Conservation (phyloP, 2,329 filamentous ascomycete species). For the Aspergillus sp. region DNA sequence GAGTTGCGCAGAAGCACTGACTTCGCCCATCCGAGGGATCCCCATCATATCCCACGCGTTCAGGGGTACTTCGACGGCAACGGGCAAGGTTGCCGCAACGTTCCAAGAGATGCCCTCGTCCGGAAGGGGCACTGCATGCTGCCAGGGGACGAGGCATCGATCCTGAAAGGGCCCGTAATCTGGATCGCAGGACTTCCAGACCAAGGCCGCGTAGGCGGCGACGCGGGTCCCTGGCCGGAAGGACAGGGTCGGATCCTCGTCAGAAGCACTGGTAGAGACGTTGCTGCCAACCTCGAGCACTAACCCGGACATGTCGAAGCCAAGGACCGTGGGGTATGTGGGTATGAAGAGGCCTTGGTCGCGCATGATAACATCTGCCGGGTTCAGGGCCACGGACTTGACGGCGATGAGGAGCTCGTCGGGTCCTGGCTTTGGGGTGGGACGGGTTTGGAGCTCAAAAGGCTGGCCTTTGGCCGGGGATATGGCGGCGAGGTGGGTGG, state of each 20-base stretch:
- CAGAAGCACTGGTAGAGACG: slow-evolving; percentile 28
- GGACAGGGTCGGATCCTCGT: slow-evolving; percentile 6
- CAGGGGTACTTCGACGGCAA: slow-evolving; percentile 39
- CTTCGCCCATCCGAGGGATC: slow-evolving; percentile 25
- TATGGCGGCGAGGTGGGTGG: slow-evolving; percentile 46
- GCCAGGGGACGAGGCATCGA: slow-evolving; percentile 43
- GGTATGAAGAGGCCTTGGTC: slow-evolving; percentile 43
- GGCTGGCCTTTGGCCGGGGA: slow-evolving; percentile 35
- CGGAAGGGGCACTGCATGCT: slow-evolving; percentile 39
- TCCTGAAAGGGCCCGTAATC: slow-evolving; percentile 52
- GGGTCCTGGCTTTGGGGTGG: slow-evolving; percentile 48
- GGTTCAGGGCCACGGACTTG: slow-evolving; percentile 52
- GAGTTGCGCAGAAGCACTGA: not conserved
- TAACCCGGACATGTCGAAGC: slow-evolving; percentile 45
- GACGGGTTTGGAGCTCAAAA: slow-evolving; percentile 39
- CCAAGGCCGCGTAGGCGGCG: slow-evolving; percentile 38
- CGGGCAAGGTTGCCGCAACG: slow-evolving; percentile 41
- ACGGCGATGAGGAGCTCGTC: slow-evolving; percentile 50
- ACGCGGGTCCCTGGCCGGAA: slow-evolving; percentile 38
- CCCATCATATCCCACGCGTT: slow-evolving; percentile 43
- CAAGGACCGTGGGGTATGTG: slow-evolving; percentile 40
- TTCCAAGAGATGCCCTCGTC: slow-evolving; percentile 39
- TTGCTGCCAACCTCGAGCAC: slow-evolving; percentile 44
- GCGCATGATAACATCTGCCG: slow-evolving; percentile 47
- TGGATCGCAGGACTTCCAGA: slow-evolving; percentile 46